Evolutionary conservation across 176 grass and related monocot species (phyloP).

Genomic region (Melocanna baccifera): DNA sequence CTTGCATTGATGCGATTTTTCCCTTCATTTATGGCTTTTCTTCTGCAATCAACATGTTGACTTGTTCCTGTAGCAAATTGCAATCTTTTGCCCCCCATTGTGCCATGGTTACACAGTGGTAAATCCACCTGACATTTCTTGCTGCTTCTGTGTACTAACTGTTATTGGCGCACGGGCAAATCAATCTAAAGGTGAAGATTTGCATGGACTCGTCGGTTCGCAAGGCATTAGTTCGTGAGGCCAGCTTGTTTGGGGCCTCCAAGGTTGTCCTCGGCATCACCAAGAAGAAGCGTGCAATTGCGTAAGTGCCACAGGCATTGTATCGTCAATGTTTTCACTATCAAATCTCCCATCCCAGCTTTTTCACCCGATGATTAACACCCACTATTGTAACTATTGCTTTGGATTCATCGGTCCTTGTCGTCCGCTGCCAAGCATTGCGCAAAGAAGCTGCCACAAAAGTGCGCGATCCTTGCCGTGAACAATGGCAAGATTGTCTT

Average conservation of each 20-base stretch:
- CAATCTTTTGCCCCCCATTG: neutral
- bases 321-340: slow-evolving; percentile 33
- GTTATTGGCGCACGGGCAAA: slow-evolving; percentile 24
- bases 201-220: slow-evolving; percentile 80
- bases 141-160: neutral
- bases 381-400: neutral
- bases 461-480: slow-evolving; percentile 69
- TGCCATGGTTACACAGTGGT: neutral
- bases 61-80: neutral
- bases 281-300: slow-evolving; percentile 53
- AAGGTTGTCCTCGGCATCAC: slow-evolving; percentile 67
- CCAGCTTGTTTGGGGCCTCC: slow-evolving; percentile 56
- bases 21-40: slow-evolving; percentile 24
- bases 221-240: slow-evolving; percentile 74
- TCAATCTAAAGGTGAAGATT: slow-evolving; percentile 90
- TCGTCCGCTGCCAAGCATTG: slow-evolving; percentile 79
- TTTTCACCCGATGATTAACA: slow-evolving; percentile 7
- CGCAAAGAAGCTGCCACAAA: slow-evolving; percentile 67
- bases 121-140: neutral
- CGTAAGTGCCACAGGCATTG: slow-evolving; percentile 36
- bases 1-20: neutral
- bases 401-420: slow-evolving; percentile 38
- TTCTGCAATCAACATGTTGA: neutral
- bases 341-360: neutral
- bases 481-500: slow-evolving; percentile 89